A percentile compares a stretch with the other conserved stretches of the same genome.
Conservation (phyloP, 2,329 filamentous ascomycete species). For the Pseudogymnoascus sp. region DNA sequence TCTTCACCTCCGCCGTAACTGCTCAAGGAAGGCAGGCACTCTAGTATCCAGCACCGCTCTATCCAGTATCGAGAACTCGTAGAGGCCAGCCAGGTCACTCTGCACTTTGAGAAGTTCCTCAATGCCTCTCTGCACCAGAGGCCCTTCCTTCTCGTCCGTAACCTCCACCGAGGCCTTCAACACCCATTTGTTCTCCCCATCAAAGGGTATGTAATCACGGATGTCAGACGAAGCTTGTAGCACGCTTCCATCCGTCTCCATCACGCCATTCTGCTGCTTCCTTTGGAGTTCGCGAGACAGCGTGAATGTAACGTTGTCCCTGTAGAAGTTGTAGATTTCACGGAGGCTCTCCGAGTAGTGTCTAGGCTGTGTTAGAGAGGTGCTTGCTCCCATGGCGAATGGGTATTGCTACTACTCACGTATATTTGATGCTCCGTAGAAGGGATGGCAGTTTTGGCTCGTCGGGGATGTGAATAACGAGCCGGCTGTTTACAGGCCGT, state of each 20-base stretch:
- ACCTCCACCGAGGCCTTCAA: conserved; percentile 47
- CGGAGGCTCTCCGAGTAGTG: conserved; percentile 46
- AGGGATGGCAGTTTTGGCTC: conserved; percentile 14
- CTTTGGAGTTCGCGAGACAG: conserved; percentile 40
- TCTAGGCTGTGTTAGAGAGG: conserved; percentile 26
- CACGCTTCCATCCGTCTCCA: background rate
- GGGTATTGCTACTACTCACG: background rate
- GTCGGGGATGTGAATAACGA: conserved; percentile 24
- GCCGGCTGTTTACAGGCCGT: conserved; percentile 24
- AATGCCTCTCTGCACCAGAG: conserved; percentile 45
- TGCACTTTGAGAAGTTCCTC: conserved; percentile 42
- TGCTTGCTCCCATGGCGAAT: background rate
- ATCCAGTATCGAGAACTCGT: conserved; percentile 45
- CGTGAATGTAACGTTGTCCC: conserved; percentile 46
- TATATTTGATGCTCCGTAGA: conserved; percentile 9
- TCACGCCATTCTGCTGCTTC: background rate
- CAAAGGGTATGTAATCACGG: conserved; percentile 28
- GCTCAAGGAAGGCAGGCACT: conserved; percentile 12
- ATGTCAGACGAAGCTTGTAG: conserved; percentile 21
- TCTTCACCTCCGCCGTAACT: background rate
- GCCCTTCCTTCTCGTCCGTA: conserved; percentile 46
- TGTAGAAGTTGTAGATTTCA: conserved; percentile 46
- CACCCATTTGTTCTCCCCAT: conserved; percentile 45
- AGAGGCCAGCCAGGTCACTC: conserved; percentile 42
- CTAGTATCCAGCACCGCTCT: conserved; percentile 47